phyloP scores from a whole-genome alignment of 2,329 filamentous ascomycete genomes.

The Domatiomyces globalis region DNA sequence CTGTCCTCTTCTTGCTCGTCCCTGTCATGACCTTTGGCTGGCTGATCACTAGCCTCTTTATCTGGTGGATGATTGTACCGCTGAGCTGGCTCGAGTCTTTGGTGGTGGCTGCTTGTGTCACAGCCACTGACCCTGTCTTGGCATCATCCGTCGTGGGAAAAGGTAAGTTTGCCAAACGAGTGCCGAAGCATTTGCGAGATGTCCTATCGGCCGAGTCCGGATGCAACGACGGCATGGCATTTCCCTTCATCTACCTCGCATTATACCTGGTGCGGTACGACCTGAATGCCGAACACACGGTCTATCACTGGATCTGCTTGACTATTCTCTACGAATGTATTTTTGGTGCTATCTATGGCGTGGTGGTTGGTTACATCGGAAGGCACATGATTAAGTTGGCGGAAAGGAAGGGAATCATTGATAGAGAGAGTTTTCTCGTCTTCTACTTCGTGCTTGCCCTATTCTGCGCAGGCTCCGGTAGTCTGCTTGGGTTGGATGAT shows the following conservation, averaged over 20 bases:
- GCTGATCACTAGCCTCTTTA: constrained; percentile 70
- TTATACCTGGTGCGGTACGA: constrained; percentile 79
- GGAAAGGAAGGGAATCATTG: constrained; percentile 72
- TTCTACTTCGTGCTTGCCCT: constrained; percentile 97
- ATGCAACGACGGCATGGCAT: constrained; percentile 99
- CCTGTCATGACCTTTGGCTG: constrained; percentile 96
- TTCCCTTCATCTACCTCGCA: constrained; percentile 88
- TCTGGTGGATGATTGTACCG: constrained; percentile 75
- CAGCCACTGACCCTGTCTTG: constrained; percentile 89
- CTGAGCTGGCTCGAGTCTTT: constrained; percentile 84
- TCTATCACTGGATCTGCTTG: constrained; percentile 75
- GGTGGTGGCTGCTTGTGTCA: constrained; percentile 80
- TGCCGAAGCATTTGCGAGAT: constrained; percentile 94
- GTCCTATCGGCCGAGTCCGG: constrained; percentile 90
- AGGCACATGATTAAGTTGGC: constrained; percentile 81
- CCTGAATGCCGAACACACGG: constrained; percentile 52
- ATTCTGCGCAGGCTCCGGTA: constrained; percentile 88
- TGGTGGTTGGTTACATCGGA: constrained; percentile 73
- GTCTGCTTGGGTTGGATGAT: constrained; percentile 82
- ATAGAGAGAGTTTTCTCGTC: constrained; percentile 91
- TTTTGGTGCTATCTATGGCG: constrained; percentile 80
- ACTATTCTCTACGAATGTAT: constrained; percentile 92
- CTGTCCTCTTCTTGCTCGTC: constrained; percentile 71
- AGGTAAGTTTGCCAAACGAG: constrained; percentile 93
- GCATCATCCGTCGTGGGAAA: constrained; percentile 97